Percentiles rank a stretch among this genome's conserved stretches.
phyloP scores from a whole-genome alignment of 768 basidiomycete species.

The Termitomyces sp. region DNA sequence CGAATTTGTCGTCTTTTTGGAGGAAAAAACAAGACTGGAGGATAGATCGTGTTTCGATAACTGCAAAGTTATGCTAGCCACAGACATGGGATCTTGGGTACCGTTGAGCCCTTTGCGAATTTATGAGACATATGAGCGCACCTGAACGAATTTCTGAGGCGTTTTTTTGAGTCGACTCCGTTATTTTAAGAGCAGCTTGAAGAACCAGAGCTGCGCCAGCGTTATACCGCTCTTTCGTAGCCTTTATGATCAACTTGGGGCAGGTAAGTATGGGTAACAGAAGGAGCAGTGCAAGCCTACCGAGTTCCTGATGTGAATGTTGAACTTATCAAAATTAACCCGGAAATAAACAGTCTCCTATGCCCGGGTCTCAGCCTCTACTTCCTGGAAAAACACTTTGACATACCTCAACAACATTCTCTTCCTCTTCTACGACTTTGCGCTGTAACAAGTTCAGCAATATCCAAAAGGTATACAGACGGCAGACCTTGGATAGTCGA shows the following conservation, averaged over 20 bases:
- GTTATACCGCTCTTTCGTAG: slow-evolving; percentile 80
- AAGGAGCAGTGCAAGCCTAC: slow-evolving; percentile 35
- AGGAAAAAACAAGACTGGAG: slow-evolving; percentile 55
- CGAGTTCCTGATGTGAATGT: slow-evolving; percentile 82
- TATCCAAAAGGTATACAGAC: background rate
- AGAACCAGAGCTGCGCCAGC: slow-evolving; percentile 67
- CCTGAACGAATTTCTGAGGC: slow-evolving; percentile 65
- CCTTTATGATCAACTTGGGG: slow-evolving; percentile 68
- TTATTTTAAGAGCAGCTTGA: slow-evolving; percentile 64
- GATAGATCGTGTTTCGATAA: slow-evolving; percentile 61
- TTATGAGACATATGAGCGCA: slow-evolving; percentile 19
- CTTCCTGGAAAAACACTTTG: background rate
- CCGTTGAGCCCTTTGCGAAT: background rate
- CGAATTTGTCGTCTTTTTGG: slow-evolving; percentile 53
- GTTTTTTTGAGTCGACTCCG: slow-evolving; percentile 58
- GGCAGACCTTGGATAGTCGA: slow-evolving; percentile 49
- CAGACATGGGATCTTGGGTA: slow-evolving; percentile 57
- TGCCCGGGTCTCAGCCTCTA: slow-evolving; percentile 8
- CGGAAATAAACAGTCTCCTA: slow-evolving; percentile 77
- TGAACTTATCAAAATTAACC: slow-evolving; percentile 87
- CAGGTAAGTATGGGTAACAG: slow-evolving; percentile 6
- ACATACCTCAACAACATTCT: slow-evolving; percentile 67
- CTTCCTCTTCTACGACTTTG: slow-evolving; percentile 50
- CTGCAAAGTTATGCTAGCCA: slow-evolving; percentile 59
- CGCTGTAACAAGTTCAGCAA: slow-evolving; percentile 18